Evolutionary conservation across 805 yeast genomes (phyloP).

Genomic region (Metschnikowia henanensis): DNA sequence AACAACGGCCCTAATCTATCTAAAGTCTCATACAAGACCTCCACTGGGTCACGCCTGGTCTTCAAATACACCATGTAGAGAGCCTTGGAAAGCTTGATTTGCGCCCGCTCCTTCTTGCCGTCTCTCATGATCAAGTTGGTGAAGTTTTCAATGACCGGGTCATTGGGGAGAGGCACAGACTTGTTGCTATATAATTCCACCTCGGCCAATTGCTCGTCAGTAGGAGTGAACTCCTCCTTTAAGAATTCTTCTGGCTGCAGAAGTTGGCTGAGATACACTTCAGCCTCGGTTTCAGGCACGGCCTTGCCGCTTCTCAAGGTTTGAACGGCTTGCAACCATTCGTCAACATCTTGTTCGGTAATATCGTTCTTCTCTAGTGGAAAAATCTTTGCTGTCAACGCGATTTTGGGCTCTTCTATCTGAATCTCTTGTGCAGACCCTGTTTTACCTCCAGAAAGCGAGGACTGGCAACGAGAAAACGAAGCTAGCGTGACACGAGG

Average conservation of each 20-base stretch:
- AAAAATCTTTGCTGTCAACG: constrained; percentile 36
- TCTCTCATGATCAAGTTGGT: constrained; percentile 89
- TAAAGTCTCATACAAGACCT: constrained; percentile 67
- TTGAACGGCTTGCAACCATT: constrained; percentile 47
- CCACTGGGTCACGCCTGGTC: constrained; percentile 77
- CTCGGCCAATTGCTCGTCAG: constrained; percentile 63
- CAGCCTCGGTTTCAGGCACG: constrained; percentile 34
- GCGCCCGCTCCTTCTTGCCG: constrained; percentile 84
- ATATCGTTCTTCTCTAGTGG: constrained; percentile 40
- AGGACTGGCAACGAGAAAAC: constrained; percentile 7
- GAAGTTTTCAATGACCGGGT: constrained; percentile 74
- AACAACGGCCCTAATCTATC: constrained; percentile 86
- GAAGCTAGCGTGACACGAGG: constrained; percentile 3
- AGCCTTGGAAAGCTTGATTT: constrained; percentile 70
- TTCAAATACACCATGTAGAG: constrained; percentile 75
- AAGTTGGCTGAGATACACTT: constrained; percentile 39
- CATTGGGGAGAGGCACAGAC: constrained; percentile 61
- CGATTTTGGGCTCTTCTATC: constrained; percentile 9
- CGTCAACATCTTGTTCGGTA: constrained; percentile 42
- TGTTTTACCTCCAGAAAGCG: constrained; percentile 1
- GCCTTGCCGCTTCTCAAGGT: constrained; percentile 36
- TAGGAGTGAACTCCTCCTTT: constrained; percentile 50
- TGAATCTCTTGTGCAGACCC: constrained; percentile 2
- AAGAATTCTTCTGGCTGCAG: constrained; percentile 37
- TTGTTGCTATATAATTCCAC: constrained; percentile 47